A percentile compares a stretch with the other conserved stretches of the same genome.
These are phyloP conservation scores for Eurotiales sp. DNA, from an alignment of 2,329 filamentous ascomycete genomes.

Conservation along the genomic window DNA sequence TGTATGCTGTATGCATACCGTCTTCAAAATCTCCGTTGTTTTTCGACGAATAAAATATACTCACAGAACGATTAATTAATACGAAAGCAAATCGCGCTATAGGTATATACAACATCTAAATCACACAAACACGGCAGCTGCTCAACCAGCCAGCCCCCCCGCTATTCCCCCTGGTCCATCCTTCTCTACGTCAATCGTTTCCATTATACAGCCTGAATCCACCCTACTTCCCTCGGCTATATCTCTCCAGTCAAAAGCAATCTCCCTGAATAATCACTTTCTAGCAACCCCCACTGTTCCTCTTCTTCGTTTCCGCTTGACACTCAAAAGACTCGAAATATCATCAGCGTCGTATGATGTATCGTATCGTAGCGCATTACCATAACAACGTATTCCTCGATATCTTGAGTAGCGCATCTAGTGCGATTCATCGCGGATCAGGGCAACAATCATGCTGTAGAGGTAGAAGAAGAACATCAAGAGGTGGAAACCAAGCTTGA, in stretches of 20 bases:
- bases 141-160: neutral
- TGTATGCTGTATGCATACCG: no score
- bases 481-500: slow-evolving; percentile 97
- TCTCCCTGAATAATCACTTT: neutral
- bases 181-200: neutral
- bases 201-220: no score
- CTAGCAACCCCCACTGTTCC: neutral
- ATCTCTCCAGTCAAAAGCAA: neutral
- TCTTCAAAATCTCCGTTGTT: no score
- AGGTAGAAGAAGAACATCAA: slow-evolving; percentile 99
- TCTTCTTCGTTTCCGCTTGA: neutral
- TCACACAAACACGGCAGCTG: slow-evolving; percentile 10
- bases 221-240: no score
- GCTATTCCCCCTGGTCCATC: neutral
- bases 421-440: slow-evolving; percentile 91
- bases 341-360: no score
- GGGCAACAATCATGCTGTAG: slow-evolving; percentile 95
- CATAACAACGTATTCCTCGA: neutral
- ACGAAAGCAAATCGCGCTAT: slow-evolving; percentile 2
- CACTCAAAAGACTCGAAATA: no score
- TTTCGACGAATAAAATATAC: no score
- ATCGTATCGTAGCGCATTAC: slow-evolving; percentile 8
- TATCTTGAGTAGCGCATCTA: slow-evolving; percentile 44
- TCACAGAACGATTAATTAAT: neutral
- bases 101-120: slow-evolving; percentile 17